phyloP scores from a whole-genome alignment of 2,329 filamentous ascomycete species.

The Phyllosticta citriasiana region DNA sequence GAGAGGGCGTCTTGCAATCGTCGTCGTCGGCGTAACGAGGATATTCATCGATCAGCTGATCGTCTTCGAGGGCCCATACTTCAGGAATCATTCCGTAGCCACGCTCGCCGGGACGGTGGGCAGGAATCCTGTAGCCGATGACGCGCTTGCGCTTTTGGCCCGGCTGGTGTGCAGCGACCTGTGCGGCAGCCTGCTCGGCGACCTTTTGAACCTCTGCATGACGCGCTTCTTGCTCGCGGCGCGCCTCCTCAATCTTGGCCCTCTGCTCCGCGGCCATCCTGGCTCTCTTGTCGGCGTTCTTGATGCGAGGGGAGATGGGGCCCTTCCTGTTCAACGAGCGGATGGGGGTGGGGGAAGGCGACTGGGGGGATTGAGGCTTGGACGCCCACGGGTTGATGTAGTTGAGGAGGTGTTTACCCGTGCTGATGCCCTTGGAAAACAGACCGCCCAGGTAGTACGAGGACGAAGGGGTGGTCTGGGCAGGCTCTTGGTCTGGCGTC shows the following conservation, averaged over 20 bases:
- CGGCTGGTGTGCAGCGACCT: neutral
- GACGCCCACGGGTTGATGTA: neutral
- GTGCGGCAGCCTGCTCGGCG: neutral
- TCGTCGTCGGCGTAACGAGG: neutral
- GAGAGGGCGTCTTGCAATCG: neutral
- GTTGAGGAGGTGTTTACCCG: neutral
- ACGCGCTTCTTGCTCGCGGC: neutral
- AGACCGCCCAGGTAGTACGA: neutral
- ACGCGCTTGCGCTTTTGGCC: neutral
- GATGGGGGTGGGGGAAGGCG: neutral
- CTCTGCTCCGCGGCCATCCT: neutral
- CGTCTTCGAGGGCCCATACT: no score
- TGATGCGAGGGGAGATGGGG: neutral
- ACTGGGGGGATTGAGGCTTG: neutral
- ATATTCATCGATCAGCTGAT: no score
- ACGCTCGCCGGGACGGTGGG: conserved; percentile 4
- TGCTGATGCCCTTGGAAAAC: neutral
- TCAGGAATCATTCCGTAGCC: neutral
- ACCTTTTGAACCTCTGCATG: neutral
- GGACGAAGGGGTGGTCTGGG: neutral
- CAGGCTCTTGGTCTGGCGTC: neutral
- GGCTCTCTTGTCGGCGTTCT: conserved; percentile 3
- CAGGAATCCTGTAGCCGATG: neutral
- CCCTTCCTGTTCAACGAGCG: neutral
- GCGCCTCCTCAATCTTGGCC: neutral